phyloP scores from a whole-genome alignment of 805 yeast genomes.

The Scheffersomyces ergatensis region DNA sequence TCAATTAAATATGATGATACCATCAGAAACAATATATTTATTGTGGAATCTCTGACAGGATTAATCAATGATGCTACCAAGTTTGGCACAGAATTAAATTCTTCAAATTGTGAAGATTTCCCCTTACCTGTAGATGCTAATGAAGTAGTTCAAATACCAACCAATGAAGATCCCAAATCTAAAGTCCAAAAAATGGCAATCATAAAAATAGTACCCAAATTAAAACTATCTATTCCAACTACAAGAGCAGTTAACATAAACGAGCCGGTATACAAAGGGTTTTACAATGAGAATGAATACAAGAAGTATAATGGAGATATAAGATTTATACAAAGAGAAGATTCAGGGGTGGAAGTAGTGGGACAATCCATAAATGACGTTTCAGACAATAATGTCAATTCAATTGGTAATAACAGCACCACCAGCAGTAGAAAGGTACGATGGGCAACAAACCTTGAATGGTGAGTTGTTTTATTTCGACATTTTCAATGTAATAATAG shows the following conservation, averaged over 20 bases:
- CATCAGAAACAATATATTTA: slow-evolving; percentile 40
- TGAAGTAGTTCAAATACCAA: slow-evolving; percentile 61
- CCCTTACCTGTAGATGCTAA: slow-evolving; percentile 57
- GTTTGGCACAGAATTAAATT: slow-evolving; percentile 67
- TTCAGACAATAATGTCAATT: slow-evolving; percentile 1
- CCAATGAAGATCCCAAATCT: slow-evolving; percentile 24
- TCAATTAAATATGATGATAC: slow-evolving; percentile 18
- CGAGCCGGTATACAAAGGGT: slow-evolving; percentile 16
- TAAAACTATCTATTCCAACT: background rate
- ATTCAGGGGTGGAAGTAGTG: slow-evolving; percentile 21
- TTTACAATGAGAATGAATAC: slow-evolving; percentile 27
- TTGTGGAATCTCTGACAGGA: slow-evolving; percentile 65
- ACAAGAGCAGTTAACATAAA: background rate
- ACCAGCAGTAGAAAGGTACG: slow-evolving; percentile 15
- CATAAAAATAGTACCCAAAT: slow-evolving; percentile 29
- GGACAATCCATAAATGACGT: slow-evolving; percentile 6
- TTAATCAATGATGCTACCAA: slow-evolving; percentile 60
- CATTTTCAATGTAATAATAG: too few relatives aligned
- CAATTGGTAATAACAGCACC: background rate
- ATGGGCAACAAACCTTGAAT: slow-evolving; percentile 35
- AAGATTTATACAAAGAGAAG: slow-evolving; percentile 5
- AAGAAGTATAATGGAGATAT: slow-evolving; percentile 15
- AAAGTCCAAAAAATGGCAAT: slow-evolving; percentile 35
- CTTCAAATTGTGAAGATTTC: slow-evolving; percentile 60
- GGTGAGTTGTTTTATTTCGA: slow-evolving; percentile 25